Evolutionary conservation across 1,284 basidiomycete genomes (phyloP).

Genomic region (Exobasidium cylindrosporum): DNA sequence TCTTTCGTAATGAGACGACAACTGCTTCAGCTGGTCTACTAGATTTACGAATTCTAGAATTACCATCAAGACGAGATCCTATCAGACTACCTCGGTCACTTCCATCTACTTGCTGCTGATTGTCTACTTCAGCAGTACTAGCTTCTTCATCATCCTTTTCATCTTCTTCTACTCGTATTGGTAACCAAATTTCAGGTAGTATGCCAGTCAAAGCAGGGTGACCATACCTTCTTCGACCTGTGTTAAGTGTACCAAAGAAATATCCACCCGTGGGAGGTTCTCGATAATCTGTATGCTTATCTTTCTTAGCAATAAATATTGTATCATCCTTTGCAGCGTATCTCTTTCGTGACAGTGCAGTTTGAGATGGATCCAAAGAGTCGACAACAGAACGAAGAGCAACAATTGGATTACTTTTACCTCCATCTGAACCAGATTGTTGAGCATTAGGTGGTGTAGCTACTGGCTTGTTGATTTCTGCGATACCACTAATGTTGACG

Average conservation of each 20-base stretch:
- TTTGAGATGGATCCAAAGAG: conserved; percentile 15
- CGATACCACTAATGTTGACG: conserved; percentile 56
- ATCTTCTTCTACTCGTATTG: conserved; percentile 18
- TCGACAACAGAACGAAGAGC: conserved; percentile 4
- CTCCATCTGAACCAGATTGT: neutral
- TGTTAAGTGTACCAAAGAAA: conserved; percentile 43
- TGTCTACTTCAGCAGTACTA: neutral
- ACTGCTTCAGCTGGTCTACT: conserved; percentile 28
- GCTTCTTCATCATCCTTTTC: conserved; percentile 11
- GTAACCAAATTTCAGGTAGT: conserved; percentile 49
- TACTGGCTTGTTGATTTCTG: conserved; percentile 25
- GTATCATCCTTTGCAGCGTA: conserved; percentile 80
- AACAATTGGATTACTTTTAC: neutral
- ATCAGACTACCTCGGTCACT: conserved; percentile 6
- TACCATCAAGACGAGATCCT: neutral
- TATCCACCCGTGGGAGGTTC: conserved; percentile 44
- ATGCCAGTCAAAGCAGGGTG: conserved; percentile 49
- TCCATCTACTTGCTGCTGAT: too few relatives aligned
- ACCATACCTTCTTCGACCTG: conserved; percentile 37
- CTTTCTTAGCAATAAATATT: conserved; percentile 69
- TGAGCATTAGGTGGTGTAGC: conserved; percentile 13
- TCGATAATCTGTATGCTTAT: conserved; percentile 43
- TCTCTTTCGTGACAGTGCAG: conserved; percentile 62
- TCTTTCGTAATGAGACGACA: conserved; percentile 29
- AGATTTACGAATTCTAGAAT: neutral